Evolutionary conservation across 805 yeast species (phyloP).

Genomic region (Zygosaccharomyces rouxii): DNA sequence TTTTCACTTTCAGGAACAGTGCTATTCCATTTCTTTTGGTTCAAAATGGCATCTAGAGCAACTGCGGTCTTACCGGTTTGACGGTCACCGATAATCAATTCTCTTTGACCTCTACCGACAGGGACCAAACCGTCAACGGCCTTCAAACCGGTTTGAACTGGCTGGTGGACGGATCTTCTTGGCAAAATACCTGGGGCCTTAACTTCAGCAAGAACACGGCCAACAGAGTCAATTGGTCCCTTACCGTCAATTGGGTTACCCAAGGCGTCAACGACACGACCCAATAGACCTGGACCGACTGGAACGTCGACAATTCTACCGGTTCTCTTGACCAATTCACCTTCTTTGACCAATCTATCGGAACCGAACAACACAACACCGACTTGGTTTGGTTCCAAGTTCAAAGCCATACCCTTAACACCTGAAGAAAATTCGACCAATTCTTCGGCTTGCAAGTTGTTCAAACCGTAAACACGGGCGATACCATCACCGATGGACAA

Average conservation of each 20-base stretch:
- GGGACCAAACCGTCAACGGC: slow-evolving; percentile 99
- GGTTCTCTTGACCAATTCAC: slow-evolving; percentile 99
- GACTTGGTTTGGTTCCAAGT: slow-evolving; percentile 99
- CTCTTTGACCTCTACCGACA: slow-evolving; percentile 99
- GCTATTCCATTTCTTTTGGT: slow-evolving; percentile 98
- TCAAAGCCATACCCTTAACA: slow-evolving; percentile 99
- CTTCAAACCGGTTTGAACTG: slow-evolving; percentile 99
- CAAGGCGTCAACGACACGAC: slow-evolving; percentile 99
- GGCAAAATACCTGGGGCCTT: slow-evolving; percentile 99
- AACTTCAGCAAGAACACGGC: slow-evolving; percentile 91
- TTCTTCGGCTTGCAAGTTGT: slow-evolving; percentile 99
- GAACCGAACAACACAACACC: slow-evolving; percentile 99
- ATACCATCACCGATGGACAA: slow-evolving; percentile 99
- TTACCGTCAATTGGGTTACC: slow-evolving; percentile 99
- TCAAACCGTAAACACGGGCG: slow-evolving; percentile 99
- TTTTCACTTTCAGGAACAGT: slow-evolving; percentile 95
- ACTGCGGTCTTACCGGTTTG: slow-evolving; percentile 99
- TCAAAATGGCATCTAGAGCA: slow-evolving; percentile 95
- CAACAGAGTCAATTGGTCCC: slow-evolving; percentile 90
- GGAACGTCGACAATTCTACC: slow-evolving; percentile 99
- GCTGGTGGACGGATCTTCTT: slow-evolving; percentile 97
- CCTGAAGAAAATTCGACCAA: slow-evolving; percentile 98
- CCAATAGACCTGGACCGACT: slow-evolving; percentile 96
- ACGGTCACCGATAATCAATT: slow-evolving; percentile 99
- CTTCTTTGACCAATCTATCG: slow-evolving; percentile 97